A percentile compares a stretch with the other conserved stretches of the same genome.
These are phyloP conservation scores for Penicillium coffeae DNA, from an alignment of 495 filamentous ascomycete species.

Conservation along the genomic window DNA sequence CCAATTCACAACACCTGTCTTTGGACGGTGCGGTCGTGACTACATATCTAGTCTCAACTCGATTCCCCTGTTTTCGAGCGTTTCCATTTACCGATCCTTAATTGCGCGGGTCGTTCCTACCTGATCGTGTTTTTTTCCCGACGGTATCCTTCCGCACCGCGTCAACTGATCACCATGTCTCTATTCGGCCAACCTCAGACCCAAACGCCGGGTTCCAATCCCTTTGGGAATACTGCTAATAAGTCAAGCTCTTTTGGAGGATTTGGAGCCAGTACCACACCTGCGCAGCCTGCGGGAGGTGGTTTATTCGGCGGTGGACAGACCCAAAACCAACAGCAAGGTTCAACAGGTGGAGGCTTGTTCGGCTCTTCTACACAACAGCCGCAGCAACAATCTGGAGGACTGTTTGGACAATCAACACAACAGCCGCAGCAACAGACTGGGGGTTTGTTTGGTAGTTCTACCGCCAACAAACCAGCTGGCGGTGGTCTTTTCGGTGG, in stretches of 20 bases:
- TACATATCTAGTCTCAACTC: not conserved
- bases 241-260: conserved; percentile 38
- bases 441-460: conserved; percentile 23
- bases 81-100: not conserved
- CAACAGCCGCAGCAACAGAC: conserved; percentile 37
- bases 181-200: conserved; percentile 41
- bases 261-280: conserved; percentile 15
- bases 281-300: conserved; percentile 15
- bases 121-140: conserved; percentile 18
- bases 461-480: not conserved
- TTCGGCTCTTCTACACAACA: conserved; percentile 20
- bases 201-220: conserved; percentile 16
- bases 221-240: conserved; percentile 31
- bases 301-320: conserved; percentile 26
- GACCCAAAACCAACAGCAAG: conserved; percentile 21
- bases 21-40: conserved; percentile 12
- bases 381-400: conserved; percentile 30
- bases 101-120: not conserved
- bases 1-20: conserved; percentile 6
- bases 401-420: conserved; percentile 34
- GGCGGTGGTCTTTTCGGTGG: conserved; percentile 19
- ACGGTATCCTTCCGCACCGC: conserved; percentile 10
- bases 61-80: not conserved
- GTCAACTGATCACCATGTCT: conserved; percentile 25
- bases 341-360: conserved; percentile 13